Evolutionary conservation across 768 basidiomycete species (phyloP).

Genomic region (Mrakia gelida): DNA sequence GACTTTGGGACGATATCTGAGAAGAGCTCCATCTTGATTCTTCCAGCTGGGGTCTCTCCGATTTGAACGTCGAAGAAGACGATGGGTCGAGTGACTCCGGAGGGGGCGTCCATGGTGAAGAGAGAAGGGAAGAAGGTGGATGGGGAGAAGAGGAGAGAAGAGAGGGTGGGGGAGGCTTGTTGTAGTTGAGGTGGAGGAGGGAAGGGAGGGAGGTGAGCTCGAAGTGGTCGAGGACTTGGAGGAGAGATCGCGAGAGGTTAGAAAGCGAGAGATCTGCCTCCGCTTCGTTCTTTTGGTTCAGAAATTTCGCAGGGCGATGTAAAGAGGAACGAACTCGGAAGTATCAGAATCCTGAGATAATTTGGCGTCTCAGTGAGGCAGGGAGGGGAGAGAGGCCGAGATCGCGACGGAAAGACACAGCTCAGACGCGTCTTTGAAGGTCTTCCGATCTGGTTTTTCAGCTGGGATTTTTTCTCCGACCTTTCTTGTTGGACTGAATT

Average conservation of each 20-base stretch:
- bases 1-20: constrained; percentile 93
- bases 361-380: too few species aligned
- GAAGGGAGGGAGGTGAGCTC: background rate
- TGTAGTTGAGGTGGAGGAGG: background rate
- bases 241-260: background rate
- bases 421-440: too few species aligned
- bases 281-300: too few species aligned
- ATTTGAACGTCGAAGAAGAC: constrained; percentile 98
- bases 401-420: too few species aligned
- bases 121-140: background rate
- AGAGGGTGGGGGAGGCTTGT: background rate
- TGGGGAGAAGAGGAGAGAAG: background rate
- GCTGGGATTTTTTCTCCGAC: too few species aligned
- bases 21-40: constrained; percentile 96
- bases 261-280: background rate
- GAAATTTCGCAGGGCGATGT: too few species aligned
- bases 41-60: constrained; percentile 89
- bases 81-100: constrained; percentile 56
- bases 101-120: constrained; percentile 26
- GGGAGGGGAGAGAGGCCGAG: too few species aligned
- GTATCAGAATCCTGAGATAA: too few species aligned
- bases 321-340: too few species aligned
- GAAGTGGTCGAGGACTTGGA: background rate
- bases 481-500: too few species aligned
- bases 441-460: too few species aligned